Evolutionary conservation across 1,284 basidiomycete genomes (phyloP).

Genomic region (Heliocybe sulcata): DNA sequence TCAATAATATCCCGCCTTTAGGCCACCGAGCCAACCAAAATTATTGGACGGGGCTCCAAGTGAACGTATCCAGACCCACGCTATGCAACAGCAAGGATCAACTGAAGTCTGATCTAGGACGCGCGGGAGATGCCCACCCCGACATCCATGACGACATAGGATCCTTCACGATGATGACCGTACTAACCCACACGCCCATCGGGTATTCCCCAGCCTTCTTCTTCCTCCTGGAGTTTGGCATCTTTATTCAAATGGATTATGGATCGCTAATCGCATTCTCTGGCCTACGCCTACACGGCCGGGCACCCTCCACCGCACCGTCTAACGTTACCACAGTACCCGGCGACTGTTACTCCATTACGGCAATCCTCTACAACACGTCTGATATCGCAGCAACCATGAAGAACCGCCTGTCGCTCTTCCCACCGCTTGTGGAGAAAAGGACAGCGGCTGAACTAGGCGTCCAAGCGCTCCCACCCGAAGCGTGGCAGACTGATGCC

Average conservation of each 20-base stretch:
- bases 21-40: background rate
- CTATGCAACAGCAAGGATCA: too few species aligned
- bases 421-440: too few species aligned
- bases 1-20: background rate
- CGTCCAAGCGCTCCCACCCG: background rate
- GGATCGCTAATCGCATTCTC: background rate
- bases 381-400: background rate
- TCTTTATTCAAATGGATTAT: background rate
- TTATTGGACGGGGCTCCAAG: background rate
- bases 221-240: background rate
- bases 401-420: background rate
- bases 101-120: too few species aligned
- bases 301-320: background rate
- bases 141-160: too few species aligned
- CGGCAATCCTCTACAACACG: background rate
- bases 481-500: background rate
- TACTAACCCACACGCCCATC: background rate
- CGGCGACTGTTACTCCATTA: background rate
- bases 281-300: background rate
- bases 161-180: background rate
- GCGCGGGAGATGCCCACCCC: too few species aligned
- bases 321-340: background rate
- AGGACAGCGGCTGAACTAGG: background rate
- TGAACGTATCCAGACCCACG: background rate
- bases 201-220: background rate